Base-by-base conservation (phyloP, 108 stramenopile genomes). In the Epithemia pelagica region DNA sequence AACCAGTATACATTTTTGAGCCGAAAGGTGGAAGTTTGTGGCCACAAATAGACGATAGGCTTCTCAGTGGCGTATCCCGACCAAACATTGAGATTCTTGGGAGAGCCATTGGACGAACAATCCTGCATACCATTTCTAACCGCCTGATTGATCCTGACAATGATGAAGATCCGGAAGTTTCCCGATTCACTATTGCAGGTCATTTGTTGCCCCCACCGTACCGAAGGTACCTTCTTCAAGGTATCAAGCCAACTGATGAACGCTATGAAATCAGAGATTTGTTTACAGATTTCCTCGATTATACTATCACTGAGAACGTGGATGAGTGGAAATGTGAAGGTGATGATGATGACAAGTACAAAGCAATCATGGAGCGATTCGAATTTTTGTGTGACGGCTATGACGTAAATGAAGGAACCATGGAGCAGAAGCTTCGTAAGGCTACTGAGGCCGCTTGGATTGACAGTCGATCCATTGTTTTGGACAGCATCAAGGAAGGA, bases 81-180 rank as follows among this genome's bases (percentile, higher is more conserved):
- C n/a, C n/a, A n/a, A n/a, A 46, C 10, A 46, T 46, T 46, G 37
- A 10, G 37, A 46, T 5, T 46, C 37, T 46, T 46, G 37, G 37
- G 15, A 58, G 56, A n/a, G 56, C 56, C 25, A 27, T 58, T 21
- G 56, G 56, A 19, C 56, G 56, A 58, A 58, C 21, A 7, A 58
- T 58, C 25, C 56, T 58, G 7, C 56, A 58, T 58, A 26, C 37
- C 5, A 46, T 46, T 46, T 5, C 37, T 15, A 10, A 46, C 37
- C 37, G 56, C 5, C 5, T 58, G 7, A 8, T 58, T n/a, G 25
- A 58, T n/a, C n/a, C n/a, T n/a, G n/a, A n/a, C n/a, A 5, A 58
- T 5, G 26, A 46, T 5, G 37, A 46, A 46, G 37, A 46, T 15
- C n/a, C n/a, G n/a, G n/a, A n/a, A n/a, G n/a, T n/a, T n/a, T 5